Percentiles rank a stretch among this genome's conserved stretches.
Conservation (phyloP, 371 early-diverging fungal genomes). For the Mortierella sp. region DNA sequence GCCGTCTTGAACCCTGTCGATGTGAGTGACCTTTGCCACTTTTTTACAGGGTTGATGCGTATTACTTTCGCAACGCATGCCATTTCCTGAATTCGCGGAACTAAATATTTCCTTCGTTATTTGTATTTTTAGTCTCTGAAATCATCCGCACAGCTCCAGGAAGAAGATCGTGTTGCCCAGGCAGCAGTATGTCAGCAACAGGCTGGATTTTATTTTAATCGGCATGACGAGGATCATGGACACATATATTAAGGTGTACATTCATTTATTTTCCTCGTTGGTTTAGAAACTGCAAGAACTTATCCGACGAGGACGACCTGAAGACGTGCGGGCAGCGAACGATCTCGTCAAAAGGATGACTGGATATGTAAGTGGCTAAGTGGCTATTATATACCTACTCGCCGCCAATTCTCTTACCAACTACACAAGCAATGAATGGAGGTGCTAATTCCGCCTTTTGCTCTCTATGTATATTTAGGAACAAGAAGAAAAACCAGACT, state of each 20-base stretch:
- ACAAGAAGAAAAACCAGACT: slow-evolving; percentile 83
- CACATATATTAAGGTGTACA: neutral
- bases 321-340: slow-evolving; percentile 96
- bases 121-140: slow-evolving; percentile 64
- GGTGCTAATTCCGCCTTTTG: neutral
- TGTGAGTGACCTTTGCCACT: slow-evolving; percentile 9
- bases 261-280: neutral
- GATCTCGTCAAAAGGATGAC: slow-evolving; percentile 96
- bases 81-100: neutral
- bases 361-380: slow-evolving; percentile 77
- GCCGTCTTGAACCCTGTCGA: slow-evolving; percentile 74
- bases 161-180: slow-evolving; percentile 91
- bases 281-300: slow-evolving; percentile 93
- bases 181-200: slow-evolving; percentile 65
- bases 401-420: neutral
- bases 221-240: neutral
- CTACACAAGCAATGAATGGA: neutral
- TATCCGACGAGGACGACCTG: slow-evolving; percentile 92
- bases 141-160: slow-evolving; percentile 93
- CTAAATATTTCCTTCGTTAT: neutral
- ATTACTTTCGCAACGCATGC: neutral
- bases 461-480: slow-evolving; percentile 57
- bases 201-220: no score
- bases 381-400: neutral
- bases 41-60: neutral